phyloP scores from a whole-genome alignment of 148 eudicot species.

The Vaccinium vitisidaea region DNA sequence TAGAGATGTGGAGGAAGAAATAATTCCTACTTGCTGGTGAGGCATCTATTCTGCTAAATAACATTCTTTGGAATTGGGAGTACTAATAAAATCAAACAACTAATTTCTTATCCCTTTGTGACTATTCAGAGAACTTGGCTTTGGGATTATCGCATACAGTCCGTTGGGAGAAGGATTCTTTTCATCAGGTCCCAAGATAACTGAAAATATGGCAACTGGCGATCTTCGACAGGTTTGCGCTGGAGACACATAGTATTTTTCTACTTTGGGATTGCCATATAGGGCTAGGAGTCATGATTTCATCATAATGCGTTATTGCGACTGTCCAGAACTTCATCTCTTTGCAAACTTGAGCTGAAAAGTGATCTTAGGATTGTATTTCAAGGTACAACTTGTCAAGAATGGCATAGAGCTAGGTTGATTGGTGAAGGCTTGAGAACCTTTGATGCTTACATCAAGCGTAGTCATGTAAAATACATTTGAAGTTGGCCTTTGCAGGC shows the following conservation, averaged over 20 bases:
- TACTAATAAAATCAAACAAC: no score
- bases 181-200: slow-evolving; percentile 4
- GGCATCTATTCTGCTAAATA: neutral
- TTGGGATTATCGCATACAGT: slow-evolving; percentile 22
- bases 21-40: slow-evolving; percentile 27
- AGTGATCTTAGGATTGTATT: neutral
- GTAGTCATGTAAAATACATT: neutral
- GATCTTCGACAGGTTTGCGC: slow-evolving; percentile 17
- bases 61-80: neutral
- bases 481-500: neutral
- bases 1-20: slow-evolving; percentile 20
- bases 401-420: neutral
- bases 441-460: neutral
- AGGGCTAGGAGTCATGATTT: neutral
- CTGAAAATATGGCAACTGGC: neutral
- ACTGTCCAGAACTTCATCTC: neutral
- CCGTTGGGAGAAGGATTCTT: slow-evolving; percentile 24
- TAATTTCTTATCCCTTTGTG: neutral
- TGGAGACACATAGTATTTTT: neutral
- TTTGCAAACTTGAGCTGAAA: neutral
- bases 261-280: neutral
- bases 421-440: slow-evolving; percentile 1
- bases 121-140: slow-evolving; percentile 21
- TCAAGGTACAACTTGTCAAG: neutral
- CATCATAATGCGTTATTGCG: neutral